A percentile compares a stretch with the other conserved stretches of the same genome.
Evolutionary conservation across 257 asterid genomes (phyloP).

Genomic region (Linderniella brevidens): DNA sequence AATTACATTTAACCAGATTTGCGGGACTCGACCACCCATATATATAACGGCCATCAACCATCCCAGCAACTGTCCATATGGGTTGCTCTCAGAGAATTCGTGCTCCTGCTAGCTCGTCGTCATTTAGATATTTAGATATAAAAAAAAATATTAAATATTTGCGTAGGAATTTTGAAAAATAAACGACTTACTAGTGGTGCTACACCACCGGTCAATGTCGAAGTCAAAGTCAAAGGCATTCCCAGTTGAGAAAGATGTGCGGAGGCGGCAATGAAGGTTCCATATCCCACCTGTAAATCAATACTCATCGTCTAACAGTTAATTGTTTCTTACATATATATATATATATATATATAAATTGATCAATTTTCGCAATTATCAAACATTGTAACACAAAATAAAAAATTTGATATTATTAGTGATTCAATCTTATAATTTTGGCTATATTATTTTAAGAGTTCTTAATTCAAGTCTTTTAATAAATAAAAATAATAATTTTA

Average conservation of each 20-base stretch:
- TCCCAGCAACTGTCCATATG: conserved; percentile 26
- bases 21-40: conserved; percentile 34
- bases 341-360: too few species aligned
- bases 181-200: too few species aligned
- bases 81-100: conserved; percentile 9
- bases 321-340: background rate
- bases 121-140: background rate
- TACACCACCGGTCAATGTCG: too few species aligned
- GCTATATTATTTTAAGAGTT: too few species aligned
- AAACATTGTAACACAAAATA: too few species aligned
- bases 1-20: conserved; percentile 27
- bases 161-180: conserved; percentile 2
- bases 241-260: conserved; percentile 24
- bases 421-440: too few species aligned
- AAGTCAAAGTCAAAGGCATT: too few species aligned
- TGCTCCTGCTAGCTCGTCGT: conserved; percentile 7
- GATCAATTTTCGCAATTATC: too few species aligned
- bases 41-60: conserved; percentile 39
- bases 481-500: too few species aligned
- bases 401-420: too few species aligned
- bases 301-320: background rate
- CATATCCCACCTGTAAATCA: conserved; percentile 20
- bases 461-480: too few species aligned
- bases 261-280: conserved; percentile 27
- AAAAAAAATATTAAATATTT: background rate